Evolutionary conservation across 441 rosid species (phyloP), one percentile per base, ranked within the genome.

Genomic region (Pelargonium citronellum): DNA sequence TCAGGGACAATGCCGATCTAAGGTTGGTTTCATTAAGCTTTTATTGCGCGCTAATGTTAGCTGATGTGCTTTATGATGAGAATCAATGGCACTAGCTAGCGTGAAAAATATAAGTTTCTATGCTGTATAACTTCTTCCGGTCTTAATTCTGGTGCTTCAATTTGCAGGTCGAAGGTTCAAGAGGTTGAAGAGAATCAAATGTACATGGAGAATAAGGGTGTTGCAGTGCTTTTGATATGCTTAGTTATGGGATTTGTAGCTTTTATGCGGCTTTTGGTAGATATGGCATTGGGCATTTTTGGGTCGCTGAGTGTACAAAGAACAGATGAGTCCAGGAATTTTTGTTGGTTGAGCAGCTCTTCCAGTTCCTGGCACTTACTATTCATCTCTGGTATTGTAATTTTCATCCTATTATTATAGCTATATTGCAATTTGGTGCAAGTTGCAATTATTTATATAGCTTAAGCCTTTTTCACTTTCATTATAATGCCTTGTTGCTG

Each of bases 151-250:
- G 24, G 24, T 22, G 24, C 24, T 13, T 27, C 6, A 55, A 57
- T 77, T 61, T 78, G 80, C 87, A 92, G 92, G 77, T 76, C 68
- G 10, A 80, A 84, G 73, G 79, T 86, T 44, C 90, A 87, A 74
- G 80, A 71, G 66, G 81, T 89, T 67, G 61, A 0, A 72, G 83
- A 79, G 61, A 82, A 78, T 74, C 87, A 88, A 70, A 74, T 15
- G 20, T 84, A 82, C 4, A 76, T 92, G 85, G 92, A 90, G 87
- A 87, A 85, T 58, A 89, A 89, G 87, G 84, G 87, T 61, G 77
- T 87, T n/a, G 66, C 64, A 37, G 84, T 88, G 61, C 87, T 87
- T 74, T 61, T 84, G 15, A 74, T 83, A 68, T 82, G 91, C 74
- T 69, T 88, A n/a, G 69, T 77, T 64, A 86, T 91, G 70, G 90